phyloP scores from a whole-genome alignment of 345 rosid species.

The Sisymbrium irio region DNA sequence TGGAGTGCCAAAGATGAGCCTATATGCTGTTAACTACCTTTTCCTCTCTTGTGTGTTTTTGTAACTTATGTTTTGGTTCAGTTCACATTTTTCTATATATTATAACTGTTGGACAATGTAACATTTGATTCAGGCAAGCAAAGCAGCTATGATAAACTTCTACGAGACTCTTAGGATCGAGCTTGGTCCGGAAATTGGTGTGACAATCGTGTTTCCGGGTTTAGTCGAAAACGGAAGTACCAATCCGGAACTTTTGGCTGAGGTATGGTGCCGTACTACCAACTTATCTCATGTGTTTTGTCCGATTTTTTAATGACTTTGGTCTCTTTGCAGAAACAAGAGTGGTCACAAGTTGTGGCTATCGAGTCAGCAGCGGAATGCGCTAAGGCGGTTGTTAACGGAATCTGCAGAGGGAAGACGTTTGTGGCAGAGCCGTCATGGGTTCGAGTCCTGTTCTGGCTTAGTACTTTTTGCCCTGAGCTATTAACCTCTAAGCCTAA shows the following conservation, averaged over 20 bases:
- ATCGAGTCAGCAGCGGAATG: conserved; percentile 33
- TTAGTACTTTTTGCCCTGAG: conserved; percentile 47
- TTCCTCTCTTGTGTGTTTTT: neutral
- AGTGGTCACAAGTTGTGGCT: conserved; percentile 33
- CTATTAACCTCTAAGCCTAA: conserved; percentile 15
- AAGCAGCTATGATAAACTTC: conserved; percentile 49
- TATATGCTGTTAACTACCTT: conserved; percentile 43
- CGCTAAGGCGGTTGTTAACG: conserved; percentile 41
- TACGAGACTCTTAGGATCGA: conserved; percentile 56
- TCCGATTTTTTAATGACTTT: neutral
- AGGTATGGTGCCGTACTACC: conserved; percentile 14
- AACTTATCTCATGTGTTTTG: neutral
- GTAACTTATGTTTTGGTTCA: neutral
- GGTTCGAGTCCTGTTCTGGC: conserved; percentile 39
- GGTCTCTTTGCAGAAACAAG: conserved; percentile 12
- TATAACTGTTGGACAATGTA: neutral
- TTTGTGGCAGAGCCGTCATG: conserved; percentile 48
- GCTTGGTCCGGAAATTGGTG: conserved; percentile 35
- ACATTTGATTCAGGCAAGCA: conserved; percentile 48
- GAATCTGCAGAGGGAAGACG: conserved; percentile 47
- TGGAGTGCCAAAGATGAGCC: conserved; percentile 40
- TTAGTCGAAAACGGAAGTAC: conserved; percentile 45
- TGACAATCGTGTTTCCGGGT: conserved; percentile 54
- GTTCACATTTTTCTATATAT: neutral
- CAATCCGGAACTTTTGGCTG: conserved; percentile 28